Evolutionary conservation across 2,329 filamentous ascomycete genomes (phyloP).

Genomic region (Colletotrichum eremochloae): DNA sequence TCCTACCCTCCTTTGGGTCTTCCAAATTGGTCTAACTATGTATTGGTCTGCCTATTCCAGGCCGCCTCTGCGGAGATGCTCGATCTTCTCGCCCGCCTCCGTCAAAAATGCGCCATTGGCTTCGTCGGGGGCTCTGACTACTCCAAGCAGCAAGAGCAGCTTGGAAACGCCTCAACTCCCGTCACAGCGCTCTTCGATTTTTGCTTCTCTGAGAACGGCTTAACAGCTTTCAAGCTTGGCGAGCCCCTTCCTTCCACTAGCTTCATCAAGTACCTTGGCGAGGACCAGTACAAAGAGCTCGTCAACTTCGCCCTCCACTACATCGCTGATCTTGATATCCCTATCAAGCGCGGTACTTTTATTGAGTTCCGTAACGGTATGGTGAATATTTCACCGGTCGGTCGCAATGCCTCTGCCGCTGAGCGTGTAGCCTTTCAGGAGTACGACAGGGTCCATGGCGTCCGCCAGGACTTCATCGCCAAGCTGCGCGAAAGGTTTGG

Average conservation of each 20-base stretch:
- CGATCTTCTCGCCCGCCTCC: conserved; percentile 80
- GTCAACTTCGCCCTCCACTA: conserved; percentile 84
- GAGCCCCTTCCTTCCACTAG: conserved; percentile 79
- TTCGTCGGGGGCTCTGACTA: conserved; percentile 95
- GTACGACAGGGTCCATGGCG: conserved; percentile 83
- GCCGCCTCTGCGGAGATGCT: conserved; percentile 85
- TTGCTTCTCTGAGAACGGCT: conserved; percentile 96
- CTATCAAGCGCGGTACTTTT: conserved; percentile 87
- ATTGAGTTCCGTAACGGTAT: conserved; percentile 93
- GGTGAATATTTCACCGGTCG: conserved; percentile 87
- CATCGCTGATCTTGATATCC: conserved; percentile 86
- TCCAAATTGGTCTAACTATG: no score
- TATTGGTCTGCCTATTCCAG: conserved; percentile 55
- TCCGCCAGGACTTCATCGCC: conserved; percentile 82
- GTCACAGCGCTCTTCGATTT: conserved; percentile 95
- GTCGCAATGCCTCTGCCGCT: conserved; percentile 84
- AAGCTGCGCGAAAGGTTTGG: conserved; percentile 84
- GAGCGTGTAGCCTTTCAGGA: conserved; percentile 87
- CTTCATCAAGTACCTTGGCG: conserved; percentile 94
- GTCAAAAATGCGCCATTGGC: conserved; percentile 89
- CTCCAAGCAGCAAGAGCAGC: conserved; percentile 94
- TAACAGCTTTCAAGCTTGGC: conserved; percentile 90
- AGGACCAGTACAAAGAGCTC: conserved; percentile 83
- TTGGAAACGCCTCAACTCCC: conserved; percentile 74
- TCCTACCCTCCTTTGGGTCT: no score